These are phyloP conservation scores for Glonium stellatum DNA, from an alignment of 495 filamentous ascomycete genomes.

Conservation along the genomic window DNA sequence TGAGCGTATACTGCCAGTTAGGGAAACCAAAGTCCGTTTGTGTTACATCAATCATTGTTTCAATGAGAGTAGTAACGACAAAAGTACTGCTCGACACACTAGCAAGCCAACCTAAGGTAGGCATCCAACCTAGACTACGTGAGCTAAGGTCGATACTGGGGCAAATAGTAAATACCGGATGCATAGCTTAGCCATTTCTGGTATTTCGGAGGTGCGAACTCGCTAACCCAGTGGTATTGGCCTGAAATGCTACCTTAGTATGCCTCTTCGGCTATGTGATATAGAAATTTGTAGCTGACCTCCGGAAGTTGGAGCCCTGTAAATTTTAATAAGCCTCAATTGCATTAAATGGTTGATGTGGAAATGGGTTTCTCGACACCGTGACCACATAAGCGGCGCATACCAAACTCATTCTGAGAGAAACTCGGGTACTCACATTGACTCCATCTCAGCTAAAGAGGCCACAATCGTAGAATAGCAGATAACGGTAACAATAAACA, in stretches of 20 bases:
- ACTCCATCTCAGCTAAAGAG: constrained; percentile 50
- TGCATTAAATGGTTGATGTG: no score
- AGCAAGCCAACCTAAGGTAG: constrained; percentile 40
- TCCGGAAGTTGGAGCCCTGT: constrained; percentile 44
- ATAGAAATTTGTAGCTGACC: constrained; percentile 6
- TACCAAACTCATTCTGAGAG: constrained; percentile 21
- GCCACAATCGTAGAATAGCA: constrained; percentile 47
- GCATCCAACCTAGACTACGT: constrained; percentile 36
- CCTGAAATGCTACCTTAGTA: constrained; percentile 6
- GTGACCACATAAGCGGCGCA: background rate
- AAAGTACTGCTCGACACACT: constrained; percentile 33
- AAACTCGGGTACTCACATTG: background rate
- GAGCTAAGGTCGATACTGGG: background rate
- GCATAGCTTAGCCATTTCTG: constrained; percentile 44
- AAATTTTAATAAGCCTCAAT: no score
- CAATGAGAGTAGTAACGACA: constrained; percentile 38
- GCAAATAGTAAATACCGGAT: constrained; percentile 26
- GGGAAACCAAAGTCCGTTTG: constrained; percentile 28
- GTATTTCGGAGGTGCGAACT: constrained; percentile 39
- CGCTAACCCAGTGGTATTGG: constrained; percentile 48
- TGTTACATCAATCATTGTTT: constrained; percentile 32
- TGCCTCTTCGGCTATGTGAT: no score
- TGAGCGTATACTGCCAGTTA: constrained; percentile 37
- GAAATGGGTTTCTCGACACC: background rate
- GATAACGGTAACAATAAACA: constrained; percentile 43